Evolutionary conservation across 2,329 filamentous ascomycete species (phyloP).

Genomic region (Lachnellula occidentalis): DNA sequence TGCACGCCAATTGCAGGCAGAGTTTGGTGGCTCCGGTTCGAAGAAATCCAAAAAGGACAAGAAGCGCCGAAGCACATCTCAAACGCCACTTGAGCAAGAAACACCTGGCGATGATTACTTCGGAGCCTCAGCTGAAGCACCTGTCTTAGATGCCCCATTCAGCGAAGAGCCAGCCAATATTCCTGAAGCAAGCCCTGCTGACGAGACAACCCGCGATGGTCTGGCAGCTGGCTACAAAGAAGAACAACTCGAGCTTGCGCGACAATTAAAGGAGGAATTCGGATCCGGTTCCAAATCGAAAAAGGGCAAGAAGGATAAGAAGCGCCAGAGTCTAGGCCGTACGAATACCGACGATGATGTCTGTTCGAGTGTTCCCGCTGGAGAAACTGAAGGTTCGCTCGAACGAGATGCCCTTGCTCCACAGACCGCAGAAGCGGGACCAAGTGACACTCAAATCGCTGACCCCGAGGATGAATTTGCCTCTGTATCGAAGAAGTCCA

Average conservation of each 20-base stretch:
- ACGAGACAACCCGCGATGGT: slow-evolving; percentile 11
- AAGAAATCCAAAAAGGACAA: slow-evolving; percentile 38
- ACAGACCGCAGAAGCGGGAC: neutral
- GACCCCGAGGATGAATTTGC: slow-evolving; percentile 19
- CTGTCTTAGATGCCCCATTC: slow-evolving; percentile 5
- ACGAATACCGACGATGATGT: slow-evolving; percentile 15
- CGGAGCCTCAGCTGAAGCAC: slow-evolving; percentile 7
- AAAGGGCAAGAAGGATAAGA: slow-evolving; percentile 36
- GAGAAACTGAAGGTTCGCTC: slow-evolving; percentile 7
- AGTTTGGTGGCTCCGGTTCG: slow-evolving; percentile 23
- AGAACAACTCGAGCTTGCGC: slow-evolving; percentile 25
- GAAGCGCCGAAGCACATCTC: slow-evolving; percentile 22
- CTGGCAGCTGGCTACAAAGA: slow-evolving; percentile 20
- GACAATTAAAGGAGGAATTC: slow-evolving; percentile 27
- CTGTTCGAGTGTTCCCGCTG: slow-evolving; percentile 6
- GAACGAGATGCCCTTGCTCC: neutral
- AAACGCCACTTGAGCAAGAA: slow-evolving; percentile 18
- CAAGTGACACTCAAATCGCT: slow-evolving; percentile 1
- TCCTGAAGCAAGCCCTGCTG: slow-evolving; percentile 1
- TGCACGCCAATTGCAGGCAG: slow-evolving; percentile 25
- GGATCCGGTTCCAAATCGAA: slow-evolving; percentile 32
- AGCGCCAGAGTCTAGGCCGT: slow-evolving; percentile 14
- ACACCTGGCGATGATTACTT: slow-evolving; percentile 15
- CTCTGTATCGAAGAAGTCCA: slow-evolving; percentile 12
- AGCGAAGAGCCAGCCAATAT: slow-evolving; percentile 1